Base-by-base conservation (phyloP, 306 rosid species). In the Glycine latifolia region DNA sequence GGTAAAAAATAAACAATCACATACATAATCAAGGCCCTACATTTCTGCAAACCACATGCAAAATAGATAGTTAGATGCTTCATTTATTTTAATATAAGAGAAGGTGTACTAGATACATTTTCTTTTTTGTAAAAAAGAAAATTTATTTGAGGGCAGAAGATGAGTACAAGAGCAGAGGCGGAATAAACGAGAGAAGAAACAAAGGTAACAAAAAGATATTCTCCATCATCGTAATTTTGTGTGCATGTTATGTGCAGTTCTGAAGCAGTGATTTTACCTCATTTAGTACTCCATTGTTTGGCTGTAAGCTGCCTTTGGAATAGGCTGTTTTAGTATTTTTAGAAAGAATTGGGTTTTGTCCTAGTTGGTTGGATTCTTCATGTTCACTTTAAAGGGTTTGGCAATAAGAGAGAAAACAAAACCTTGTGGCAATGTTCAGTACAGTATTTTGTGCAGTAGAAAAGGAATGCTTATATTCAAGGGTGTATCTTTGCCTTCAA, bases 1-100 rank as follows among this genome's bases (percentile, higher is more conserved):
- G 77, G 60, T 60, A 55, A 65, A 56, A 17, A 41, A 62, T 17
- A 10, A 47, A 74, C 43, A 73, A 73, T 31, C 66, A 70, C 39
- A 15, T 7, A 63, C 37, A 70, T n/a, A n/a, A 43, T 70, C 3
- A 15, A 37, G 15, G 73, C 31, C 46, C 68, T 50, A 60, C 10
- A 59, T 8, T 37, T 9, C 67, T 26, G 50, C 37, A 67, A 74
- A 65, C 33, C 41, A 31, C 53, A 17, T 16, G 14, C 50, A 66
- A 54, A 39, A 63, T 33, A 76, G 16, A 20, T 3, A 17, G 37
- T 58, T 60, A 31, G 68, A 61, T 61, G 47, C 11, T 26, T 48
- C 43, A 52, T 7, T 15, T 49, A 9, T 49, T 37, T 47, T 60
- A 35, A 69, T 33, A 79, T 47, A 56, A 56, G 41, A 56, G 20